These are phyloP conservation scores for Agaricales sp. DNA, from an alignment of 1,284 basidiomycete species.

Conservation along the genomic window DNA sequence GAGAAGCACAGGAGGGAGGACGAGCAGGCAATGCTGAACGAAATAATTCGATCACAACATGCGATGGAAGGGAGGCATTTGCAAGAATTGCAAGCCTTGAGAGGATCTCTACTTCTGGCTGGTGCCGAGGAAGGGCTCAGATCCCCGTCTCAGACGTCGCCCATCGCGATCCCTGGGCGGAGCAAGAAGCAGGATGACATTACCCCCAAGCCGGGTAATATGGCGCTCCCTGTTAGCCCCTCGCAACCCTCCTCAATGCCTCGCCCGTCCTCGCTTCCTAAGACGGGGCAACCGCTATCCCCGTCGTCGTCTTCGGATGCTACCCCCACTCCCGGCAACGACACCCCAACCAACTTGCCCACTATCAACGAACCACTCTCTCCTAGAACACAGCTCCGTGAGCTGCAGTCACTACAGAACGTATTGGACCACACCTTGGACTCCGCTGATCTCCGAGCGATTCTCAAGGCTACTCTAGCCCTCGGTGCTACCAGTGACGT, in stretches of 20 bases:
- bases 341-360: slow-evolving; percentile 13
- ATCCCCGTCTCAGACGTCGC: neutral
- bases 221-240: neutral
- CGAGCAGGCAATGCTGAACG: slow-evolving; percentile 12
- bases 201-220: neutral
- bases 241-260: neutral
- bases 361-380: slow-evolving; percentile 14
- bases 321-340: slow-evolving; percentile 11
- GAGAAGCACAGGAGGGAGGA: slow-evolving; percentile 13
- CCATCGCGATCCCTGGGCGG: neutral
- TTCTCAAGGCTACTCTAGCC: slow-evolving; percentile 21
- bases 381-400: slow-evolving; percentile 21
- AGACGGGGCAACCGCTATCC: neutral
- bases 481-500: slow-evolving; percentile 49
- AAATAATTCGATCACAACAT: slow-evolving; percentile 12
- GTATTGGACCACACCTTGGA: slow-evolving; percentile 43
- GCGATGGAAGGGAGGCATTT: neutral
- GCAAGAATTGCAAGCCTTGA: slow-evolving; percentile 2
- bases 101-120: neutral
- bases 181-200: neutral
- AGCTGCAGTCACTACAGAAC: slow-evolving; percentile 39
- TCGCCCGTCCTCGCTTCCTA: neutral
- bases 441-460: slow-evolving; percentile 39
- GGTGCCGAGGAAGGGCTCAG: no score
- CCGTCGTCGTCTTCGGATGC: neutral